phyloP scores from a whole-genome alignment of 2,329 filamentous ascomycete genomes.

The Orbilia javanica region DNA sequence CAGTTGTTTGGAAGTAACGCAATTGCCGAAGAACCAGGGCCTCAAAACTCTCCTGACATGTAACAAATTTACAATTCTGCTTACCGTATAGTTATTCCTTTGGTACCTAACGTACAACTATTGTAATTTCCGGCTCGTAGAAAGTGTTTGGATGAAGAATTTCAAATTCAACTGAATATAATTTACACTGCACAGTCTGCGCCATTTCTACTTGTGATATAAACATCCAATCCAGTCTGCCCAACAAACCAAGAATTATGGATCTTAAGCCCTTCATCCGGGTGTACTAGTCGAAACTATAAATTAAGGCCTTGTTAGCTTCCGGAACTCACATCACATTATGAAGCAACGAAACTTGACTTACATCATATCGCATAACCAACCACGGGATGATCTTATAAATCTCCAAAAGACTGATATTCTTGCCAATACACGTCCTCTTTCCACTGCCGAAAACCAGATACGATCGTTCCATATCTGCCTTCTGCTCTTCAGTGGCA shows the following conservation, averaged over 20 bases:
- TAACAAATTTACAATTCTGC: too few relatives aligned
- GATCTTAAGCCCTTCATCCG: constrained; percentile 71
- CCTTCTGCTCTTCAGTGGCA: constrained; percentile 63
- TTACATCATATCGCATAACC: constrained; percentile 73
- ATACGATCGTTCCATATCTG: constrained; percentile 70
- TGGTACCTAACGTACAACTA: too few relatives aligned
- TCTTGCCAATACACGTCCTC: constrained; percentile 71
- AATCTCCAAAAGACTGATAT: constrained; percentile 74
- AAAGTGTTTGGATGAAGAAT: neutral
- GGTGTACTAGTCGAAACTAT: constrained; percentile 71
- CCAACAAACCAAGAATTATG: constrained; percentile 76
- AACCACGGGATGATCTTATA: constrained; percentile 75
- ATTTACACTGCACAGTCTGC: neutral
- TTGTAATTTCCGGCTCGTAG: too few relatives aligned
- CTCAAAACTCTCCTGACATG: neutral
- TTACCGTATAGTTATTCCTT: too few relatives aligned
- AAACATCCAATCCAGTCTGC: constrained; percentile 65
- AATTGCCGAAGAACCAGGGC: neutral
- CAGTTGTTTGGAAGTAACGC: neutral
- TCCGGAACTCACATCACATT: neutral
- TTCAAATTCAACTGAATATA: neutral
- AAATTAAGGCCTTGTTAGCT: constrained; percentile 31
- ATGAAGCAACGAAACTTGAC: neutral
- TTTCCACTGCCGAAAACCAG: constrained; percentile 70
- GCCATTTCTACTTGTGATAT: constrained; percentile 30